Base-by-base conservation (phyloP, 306 rosid species). In the Glycine latifolia region DNA sequence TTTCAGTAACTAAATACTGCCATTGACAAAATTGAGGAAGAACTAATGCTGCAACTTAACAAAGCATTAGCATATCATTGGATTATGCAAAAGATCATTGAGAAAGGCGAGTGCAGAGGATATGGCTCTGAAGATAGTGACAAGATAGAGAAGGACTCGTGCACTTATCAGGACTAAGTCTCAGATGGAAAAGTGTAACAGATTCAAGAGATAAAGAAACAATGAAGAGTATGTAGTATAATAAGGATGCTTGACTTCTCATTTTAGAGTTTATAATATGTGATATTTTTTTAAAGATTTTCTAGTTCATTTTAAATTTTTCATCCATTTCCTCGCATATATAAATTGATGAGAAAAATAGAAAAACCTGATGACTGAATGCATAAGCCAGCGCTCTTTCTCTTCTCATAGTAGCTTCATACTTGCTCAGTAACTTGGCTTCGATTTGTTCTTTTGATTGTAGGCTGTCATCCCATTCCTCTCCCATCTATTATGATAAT, bases 351-450 rank as follows among this genome's bases (percentile, higher is more conserved):
- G 60, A 78, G 81, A 60, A 56, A 52, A 76, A 83, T 73, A 6
- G 56, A 79, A 78, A 69, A 79, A 95, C 99, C 99, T 96, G 99
- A 89, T 96, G 99, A 82, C 91, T 81, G 88, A 96, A 96, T 68
- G 99, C 94, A 87, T 96, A 96, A 70, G 99, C 99, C 60, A 96
- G 81, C 26, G 98, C 99, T 75, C 98, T 93, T 82, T 96, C 99
- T 87, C 99, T 89, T 85, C 98, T 91, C 86, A 88, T 88, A 75
- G 98, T 17, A 58, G 99, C 99, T 86, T 93, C 99, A 37, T 96
- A 89, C 87, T 93, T 96, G 91, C 90, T 78, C 8, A 93, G 86
- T 56, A 96, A 86, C 84, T 82, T 83, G 55, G 99, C 97, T 85
- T 96, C 99, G 49, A 93, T 85, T 88, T 93, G 99, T 83, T 93